Evolutionary conservation across 257 asterid genomes (phyloP), one percentile per base, ranked within the genome.

Genomic region (Handroanthus guayacan): DNA sequence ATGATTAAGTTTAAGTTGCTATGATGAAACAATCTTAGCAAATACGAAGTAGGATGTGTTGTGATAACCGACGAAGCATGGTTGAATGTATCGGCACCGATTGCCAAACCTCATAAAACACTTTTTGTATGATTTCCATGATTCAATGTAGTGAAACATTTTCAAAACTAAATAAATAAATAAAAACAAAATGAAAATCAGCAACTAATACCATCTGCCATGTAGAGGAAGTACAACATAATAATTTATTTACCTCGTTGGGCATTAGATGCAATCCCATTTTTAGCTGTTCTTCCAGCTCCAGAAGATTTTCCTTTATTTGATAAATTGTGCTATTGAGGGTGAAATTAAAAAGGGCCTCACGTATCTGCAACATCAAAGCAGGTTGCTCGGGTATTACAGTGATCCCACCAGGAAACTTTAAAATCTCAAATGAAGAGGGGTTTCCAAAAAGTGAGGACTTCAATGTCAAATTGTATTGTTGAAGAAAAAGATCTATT

Each of bases 351-450:
- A 90, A 89, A 64, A 84, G 87, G 78, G 75, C 72, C 55, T 79
- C 82, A 2, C 71, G 82, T 18, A 76, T 50, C 31, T 44, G 80
- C 77, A 74, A 31, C 44, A 84, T 11, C 34, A 78, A 34, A 51
- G 79, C 71, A 44, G 61, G 54, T 45, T 9, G 72, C 41, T 83
- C 87, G 0, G 89, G 94, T n/a, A 83, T 80, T 73, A 89, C 36
- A 55, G 91, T 85, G 67, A 90, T 76, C 75, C 94, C 97, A 18
- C 90, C 91, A 13, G 90, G 91, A 79, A 85, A 89, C 79, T 84
- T 84, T 74, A 87, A 79, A 66, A 89, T 86, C 79, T 86, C 87
- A 75, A 90, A 90, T 1, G 89, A 89, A 71, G 86, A 83, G 74
- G 92, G 85, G 72, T 72, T 69, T 39, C 97, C 94, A 45, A 89